Evolutionary conservation across 2,329 filamentous ascomycete genomes (phyloP), one percentile per base, ranked within the genome.

Genomic region (Stemphylium vesicarium): DNA sequence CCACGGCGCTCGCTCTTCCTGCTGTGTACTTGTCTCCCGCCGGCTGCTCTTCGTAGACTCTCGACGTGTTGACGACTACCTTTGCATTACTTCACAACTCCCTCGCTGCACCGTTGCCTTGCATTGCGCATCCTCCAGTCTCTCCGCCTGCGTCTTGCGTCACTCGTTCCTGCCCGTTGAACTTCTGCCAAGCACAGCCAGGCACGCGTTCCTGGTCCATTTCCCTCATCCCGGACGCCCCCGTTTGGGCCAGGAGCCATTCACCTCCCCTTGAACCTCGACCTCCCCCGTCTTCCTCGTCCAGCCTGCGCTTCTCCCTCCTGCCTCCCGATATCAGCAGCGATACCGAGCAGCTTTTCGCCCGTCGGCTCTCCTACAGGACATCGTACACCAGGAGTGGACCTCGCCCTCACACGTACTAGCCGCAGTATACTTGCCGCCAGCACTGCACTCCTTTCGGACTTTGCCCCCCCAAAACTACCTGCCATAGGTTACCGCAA

Each of bases 401-500:
- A 60, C 46, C 49, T 46, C 59, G 53, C 63, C 68, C 68, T 54
- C 63, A 63, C 64, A 64, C 56, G 39, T n/a, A 15, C 43, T 33
- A 18, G 31, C 56, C 43, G 47, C 50, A 38, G 38, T 43, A 59
- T 61, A 56, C 60, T 49, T 52, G 48, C 58, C 63, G 53, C 47
- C 51, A 56, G 57, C 46, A n/a, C 60, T 59, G 57, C 46, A n/a
- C 60, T 59, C 57, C 60, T 50, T 59, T 60, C 56, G 64, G 62
- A 58, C 65, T 55, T 15, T 49, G 49, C 36, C 45, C 41, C 50
- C 36, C 45, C 41, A 47, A 42, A 56, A 46, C 61, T 70, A 66
- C 70, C 64, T 70, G 66, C 70, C 68, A 62, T 66, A 57, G 53
- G 53, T 40, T 48, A 64, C 64, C 57, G 60, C 69, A 69, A 66